These are phyloP conservation scores for Lentinula guzmanii DNA, from an alignment of 768 basidiomycete genomes.

Conservation along the genomic window DNA sequence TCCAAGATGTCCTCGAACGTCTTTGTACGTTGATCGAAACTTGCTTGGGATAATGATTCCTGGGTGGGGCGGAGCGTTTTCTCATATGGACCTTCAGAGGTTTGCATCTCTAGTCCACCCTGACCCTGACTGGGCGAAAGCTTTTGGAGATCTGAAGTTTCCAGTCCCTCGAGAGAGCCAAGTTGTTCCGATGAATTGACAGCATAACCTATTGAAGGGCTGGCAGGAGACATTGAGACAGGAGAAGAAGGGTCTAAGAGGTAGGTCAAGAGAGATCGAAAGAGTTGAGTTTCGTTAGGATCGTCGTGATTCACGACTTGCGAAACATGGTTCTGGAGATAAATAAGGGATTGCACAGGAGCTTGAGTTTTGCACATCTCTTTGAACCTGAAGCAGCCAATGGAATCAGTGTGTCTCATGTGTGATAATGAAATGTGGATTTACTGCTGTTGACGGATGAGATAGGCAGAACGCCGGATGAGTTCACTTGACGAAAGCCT, in stretches of 20 bases:
- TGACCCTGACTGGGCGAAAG: neutral
- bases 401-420: neutral
- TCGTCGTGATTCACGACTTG: constrained; percentile 67
- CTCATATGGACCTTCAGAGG: constrained; percentile 19
- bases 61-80: constrained; percentile 13
- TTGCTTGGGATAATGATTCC: constrained; percentile 36
- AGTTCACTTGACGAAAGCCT: constrained; percentile 64
- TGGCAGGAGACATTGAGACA: constrained; percentile 7
- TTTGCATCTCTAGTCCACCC: constrained; percentile 10
- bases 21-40: constrained; percentile 60
- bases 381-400: constrained; percentile 49
- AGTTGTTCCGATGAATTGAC: neutral
- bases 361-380: constrained; percentile 66
- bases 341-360: constrained; percentile 60
- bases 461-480: constrained; percentile 55
- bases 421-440: constrained; percentile 17
- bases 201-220: neutral
- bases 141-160: too few species aligned
- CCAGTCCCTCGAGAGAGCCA: neutral
- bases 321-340: constrained; percentile 65
- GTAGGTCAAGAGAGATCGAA: constrained; percentile 62
- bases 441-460: constrained; percentile 69
- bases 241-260: constrained; percentile 37
- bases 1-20: constrained; percentile 64
- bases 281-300: constrained; percentile 51